Percentiles rank a stretch among this genome's conserved stretches.
These are phyloP conservation scores for Penicillium frequentans DNA, from an alignment of 2,329 filamentous ascomycete genomes.

Conservation along the genomic window DNA sequence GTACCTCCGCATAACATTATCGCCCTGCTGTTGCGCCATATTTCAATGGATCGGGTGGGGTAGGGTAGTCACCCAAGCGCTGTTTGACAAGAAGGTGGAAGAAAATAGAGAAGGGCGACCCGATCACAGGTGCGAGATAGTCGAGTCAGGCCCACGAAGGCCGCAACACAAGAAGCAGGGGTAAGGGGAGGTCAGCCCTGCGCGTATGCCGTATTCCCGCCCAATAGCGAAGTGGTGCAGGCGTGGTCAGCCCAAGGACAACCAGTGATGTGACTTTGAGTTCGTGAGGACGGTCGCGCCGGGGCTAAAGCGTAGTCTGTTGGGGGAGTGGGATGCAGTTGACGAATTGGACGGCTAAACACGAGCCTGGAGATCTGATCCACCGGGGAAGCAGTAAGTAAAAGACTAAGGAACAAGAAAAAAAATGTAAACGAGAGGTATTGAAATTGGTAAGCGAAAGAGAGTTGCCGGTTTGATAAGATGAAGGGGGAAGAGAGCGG, in stretches of 20 bases:
- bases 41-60: slow-evolving; percentile 10
- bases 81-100: slow-evolving; percentile 1
- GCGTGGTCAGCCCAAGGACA: slow-evolving; percentile 15
- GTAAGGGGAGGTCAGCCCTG: slow-evolving; percentile 13
- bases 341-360: not conserved
- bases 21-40: slow-evolving; percentile 42
- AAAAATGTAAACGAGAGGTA: slow-evolving; percentile 11
- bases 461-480: slow-evolving; percentile 2
- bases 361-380: slow-evolving; percentile 5
- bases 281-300: slow-evolving; percentile 29
- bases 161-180: slow-evolving; percentile 14
- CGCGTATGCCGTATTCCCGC: slow-evolving; percentile 7
- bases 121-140: slow-evolving; percentile 9
- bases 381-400: not conserved
- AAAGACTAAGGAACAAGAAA: slow-evolving; percentile 4
- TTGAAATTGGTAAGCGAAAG: slow-evolving; percentile 13
- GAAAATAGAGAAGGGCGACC: slow-evolving; percentile 12
- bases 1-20: slow-evolving; percentile 59
- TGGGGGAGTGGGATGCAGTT: not conserved
- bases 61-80: not conserved
- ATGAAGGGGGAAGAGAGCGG: slow-evolving; percentile 10
- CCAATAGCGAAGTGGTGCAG: slow-evolving; percentile 13
- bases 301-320: slow-evolving; percentile 21
- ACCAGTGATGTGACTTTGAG: slow-evolving; percentile 20
- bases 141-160: slow-evolving; percentile 14